Percentiles rank a stretch among this genome's conserved stretches.
phyloP scores from a whole-genome alignment of 2,329 filamentous ascomycete genomes.

The Clarireedia paspali region DNA sequence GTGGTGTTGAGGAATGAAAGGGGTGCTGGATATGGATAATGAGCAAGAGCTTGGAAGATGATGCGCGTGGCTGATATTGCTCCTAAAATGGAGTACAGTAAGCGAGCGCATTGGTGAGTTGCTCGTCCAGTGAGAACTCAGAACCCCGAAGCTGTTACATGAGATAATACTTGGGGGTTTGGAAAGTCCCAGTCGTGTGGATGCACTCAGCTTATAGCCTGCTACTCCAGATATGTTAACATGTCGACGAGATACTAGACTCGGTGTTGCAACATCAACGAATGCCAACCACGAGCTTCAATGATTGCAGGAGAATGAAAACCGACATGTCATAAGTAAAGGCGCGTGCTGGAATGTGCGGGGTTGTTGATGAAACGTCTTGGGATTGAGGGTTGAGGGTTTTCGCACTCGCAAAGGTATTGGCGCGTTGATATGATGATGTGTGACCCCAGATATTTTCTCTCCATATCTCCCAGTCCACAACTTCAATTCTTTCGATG shows the following conservation, averaged over 20 bases:
- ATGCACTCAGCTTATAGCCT: background rate
- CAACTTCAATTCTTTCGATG: too few relatives aligned
- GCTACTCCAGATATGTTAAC: too few relatives aligned
- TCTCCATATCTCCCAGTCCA: too few relatives aligned
- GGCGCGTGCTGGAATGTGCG: background rate
- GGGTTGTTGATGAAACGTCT: background rate
- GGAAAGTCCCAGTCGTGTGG: background rate
- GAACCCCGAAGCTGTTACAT: background rate
- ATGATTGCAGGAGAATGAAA: constrained; percentile 7
- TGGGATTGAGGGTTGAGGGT: too few relatives aligned
- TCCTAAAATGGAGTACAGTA: background rate
- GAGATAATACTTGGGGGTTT: background rate
- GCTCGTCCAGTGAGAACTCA: too few relatives aligned
- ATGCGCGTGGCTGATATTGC: background rate
- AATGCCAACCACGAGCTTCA: background rate
- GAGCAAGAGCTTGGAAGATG: background rate
- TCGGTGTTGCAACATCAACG: too few relatives aligned
- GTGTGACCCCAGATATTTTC: too few relatives aligned
- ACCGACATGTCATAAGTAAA: constrained; percentile 8
- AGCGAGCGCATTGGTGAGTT: too few relatives aligned
- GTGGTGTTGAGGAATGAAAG: too few relatives aligned
- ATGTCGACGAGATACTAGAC: too few relatives aligned
- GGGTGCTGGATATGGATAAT: background rate
- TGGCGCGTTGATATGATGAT: background rate
- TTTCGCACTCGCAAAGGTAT: background rate